Evolutionary conservation across 805 yeast genomes (phyloP).

Genomic region (Cyberlindnera mycetangii): DNA sequence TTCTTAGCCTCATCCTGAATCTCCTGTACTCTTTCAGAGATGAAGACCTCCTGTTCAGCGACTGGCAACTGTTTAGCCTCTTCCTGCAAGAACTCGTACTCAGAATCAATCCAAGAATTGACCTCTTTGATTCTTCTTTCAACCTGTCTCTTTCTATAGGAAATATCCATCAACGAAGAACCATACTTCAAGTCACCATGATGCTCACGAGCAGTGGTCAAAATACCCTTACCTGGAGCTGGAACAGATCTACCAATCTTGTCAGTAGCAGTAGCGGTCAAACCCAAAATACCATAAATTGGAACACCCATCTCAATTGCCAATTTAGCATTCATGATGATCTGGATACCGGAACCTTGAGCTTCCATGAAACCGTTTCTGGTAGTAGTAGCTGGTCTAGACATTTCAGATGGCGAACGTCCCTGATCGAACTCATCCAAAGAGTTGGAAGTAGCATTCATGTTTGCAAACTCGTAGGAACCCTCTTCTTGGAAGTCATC

Average conservation of each 20-base stretch:
- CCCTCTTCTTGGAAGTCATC: slow-evolving; percentile 99
- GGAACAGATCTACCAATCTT: slow-evolving; percentile 99
- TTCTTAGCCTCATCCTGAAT: slow-evolving; percentile 78
- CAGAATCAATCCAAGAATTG: slow-evolving; percentile 80
- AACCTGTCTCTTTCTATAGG: slow-evolving; percentile 92
- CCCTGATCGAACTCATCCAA: slow-evolving; percentile 88
- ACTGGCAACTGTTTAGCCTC: slow-evolving; percentile 58
- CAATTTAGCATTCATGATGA: slow-evolving; percentile 90
- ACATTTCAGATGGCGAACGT: slow-evolving; percentile 97
- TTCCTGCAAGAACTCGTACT: slow-evolving; percentile 63
- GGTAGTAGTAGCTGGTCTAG: slow-evolving; percentile 95
- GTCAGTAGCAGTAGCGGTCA: slow-evolving; percentile 96
- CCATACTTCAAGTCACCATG: slow-evolving; percentile 77
- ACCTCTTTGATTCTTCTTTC: slow-evolving; percentile 74
- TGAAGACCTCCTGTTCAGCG: slow-evolving; percentile 55
- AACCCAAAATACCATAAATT: slow-evolving; percentile 89
- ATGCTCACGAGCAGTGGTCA: slow-evolving; percentile 95
- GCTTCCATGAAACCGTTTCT: slow-evolving; percentile 99
- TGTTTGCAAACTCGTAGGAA: slow-evolving; percentile 94
- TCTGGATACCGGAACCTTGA: slow-evolving; percentile 98
- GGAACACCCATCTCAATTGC: slow-evolving; percentile 99
- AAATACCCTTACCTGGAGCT: slow-evolving; percentile 99
- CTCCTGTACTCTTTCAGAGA: slow-evolving; percentile 83
- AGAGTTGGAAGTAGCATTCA: slow-evolving; percentile 97
- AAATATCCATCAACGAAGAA: slow-evolving; percentile 79